Evolutionary conservation across 2,329 filamentous ascomycete genomes (phyloP).

Genomic region (Fusarium sp.): DNA sequence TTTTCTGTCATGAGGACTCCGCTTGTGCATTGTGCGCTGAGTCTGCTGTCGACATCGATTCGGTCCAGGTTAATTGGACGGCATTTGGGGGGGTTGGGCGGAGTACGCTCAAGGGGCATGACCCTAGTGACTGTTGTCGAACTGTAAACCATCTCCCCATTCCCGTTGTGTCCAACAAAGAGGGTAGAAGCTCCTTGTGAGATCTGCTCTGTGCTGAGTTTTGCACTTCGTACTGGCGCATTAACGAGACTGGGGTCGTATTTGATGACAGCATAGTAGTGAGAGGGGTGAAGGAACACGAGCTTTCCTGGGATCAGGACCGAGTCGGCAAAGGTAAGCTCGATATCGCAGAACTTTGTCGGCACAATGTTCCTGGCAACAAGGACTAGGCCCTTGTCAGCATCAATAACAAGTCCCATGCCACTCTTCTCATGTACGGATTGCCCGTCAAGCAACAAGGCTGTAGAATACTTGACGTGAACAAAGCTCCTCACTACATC

Average conservation of each 20-base stretch:
- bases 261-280: conserved; percentile 95
- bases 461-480: conserved; percentile 90
- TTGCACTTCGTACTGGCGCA: conserved; percentile 90
- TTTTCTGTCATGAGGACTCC: conserved; percentile 91
- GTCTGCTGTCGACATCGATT: conserved; percentile 93
- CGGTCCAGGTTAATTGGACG: conserved; percentile 95
- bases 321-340: conserved; percentile 95
- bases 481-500: conserved; percentile 96
- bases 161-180: conserved; percentile 97
- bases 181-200: conserved; percentile 94
- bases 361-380: conserved; percentile 94
- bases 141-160: conserved; percentile 90
- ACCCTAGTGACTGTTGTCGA: conserved; percentile 97
- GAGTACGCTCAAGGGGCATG: conserved; percentile 91
- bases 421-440: conserved; percentile 80
- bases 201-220: conserved; percentile 82
- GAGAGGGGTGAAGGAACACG: conserved; percentile 93
- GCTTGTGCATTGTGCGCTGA: conserved; percentile 91
- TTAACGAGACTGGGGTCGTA: conserved; percentile 93
- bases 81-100: conserved; percentile 91
- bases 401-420: conserved; percentile 95
- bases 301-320: conserved; percentile 95
- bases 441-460: conserved; percentile 87
- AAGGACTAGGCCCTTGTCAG: conserved; percentile 92
- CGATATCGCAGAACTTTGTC: conserved; percentile 96